Percentiles rank a stretch among this genome's conserved stretches.
Evolutionary conservation across 257 asterid species (phyloP).

Genomic region (Przewalskia tangutica): DNA sequence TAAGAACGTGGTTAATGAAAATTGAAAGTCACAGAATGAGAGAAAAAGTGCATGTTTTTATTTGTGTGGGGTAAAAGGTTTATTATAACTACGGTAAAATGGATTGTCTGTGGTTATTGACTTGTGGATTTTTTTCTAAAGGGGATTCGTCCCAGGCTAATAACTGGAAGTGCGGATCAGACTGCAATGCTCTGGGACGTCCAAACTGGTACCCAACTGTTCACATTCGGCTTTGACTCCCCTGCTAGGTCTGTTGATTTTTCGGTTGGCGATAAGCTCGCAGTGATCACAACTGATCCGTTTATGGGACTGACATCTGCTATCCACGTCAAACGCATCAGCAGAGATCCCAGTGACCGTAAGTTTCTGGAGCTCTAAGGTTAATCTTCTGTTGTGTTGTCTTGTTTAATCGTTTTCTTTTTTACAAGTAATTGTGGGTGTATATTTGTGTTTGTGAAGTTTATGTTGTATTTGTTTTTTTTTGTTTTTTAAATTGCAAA

Average conservation of each 20-base stretch:
- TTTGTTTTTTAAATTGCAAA: not conserved
- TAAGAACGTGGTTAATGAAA: not conserved
- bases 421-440: not conserved
- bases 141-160: constrained; percentile 75
- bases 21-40: not conserved
- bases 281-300: constrained; percentile 79
- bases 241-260: constrained; percentile 81
- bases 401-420: not conserved
- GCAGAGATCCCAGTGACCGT: constrained; percentile 56
- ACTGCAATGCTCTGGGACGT: constrained; percentile 85
- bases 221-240: constrained; percentile 63
- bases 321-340: constrained; percentile 66
- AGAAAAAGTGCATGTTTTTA: not conserved
- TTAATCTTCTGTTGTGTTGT: not conserved
- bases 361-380: constrained; percentile 19
- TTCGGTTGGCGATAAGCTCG: constrained; percentile 71
- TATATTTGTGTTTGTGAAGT: not conserved
- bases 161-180: constrained; percentile 96
- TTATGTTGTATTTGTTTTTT: not conserved
- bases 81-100: not conserved
- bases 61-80: not conserved
- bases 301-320: constrained; percentile 76
- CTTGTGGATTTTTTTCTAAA: constrained; percentile 3
- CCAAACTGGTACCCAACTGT: constrained; percentile 46
- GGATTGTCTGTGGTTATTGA: not conserved